Base-by-base conservation (phyloP, 306 rosid genomes). In the Prunus dulcis region DNA sequence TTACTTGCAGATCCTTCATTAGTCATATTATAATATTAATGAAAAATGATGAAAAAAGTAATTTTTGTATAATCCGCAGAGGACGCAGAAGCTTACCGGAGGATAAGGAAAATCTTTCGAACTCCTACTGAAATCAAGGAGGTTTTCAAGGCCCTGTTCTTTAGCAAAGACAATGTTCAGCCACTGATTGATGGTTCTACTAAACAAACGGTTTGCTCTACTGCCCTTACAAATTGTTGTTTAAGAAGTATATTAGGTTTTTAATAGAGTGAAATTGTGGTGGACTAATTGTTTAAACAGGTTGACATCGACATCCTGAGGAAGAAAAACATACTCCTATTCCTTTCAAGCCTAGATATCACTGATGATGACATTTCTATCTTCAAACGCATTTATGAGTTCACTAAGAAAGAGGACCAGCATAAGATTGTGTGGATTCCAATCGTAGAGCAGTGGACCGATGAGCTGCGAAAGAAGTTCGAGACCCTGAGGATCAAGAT, bases 341-440 rank as follows among this genome's bases (percentile, higher is more conserved):
- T 88, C 41, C 23, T 92, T 43, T 88, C 92, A 0, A 75, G 81
- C 12, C 81, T 92, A 3, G 92, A 92, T 58, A 78, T 92, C 22
- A 63, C 90, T 0, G 81, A 87, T 1, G 78, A 83, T 9, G 96
- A 90, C 34, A 73, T 90, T 20, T 38, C 56, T 0, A 49, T 71
- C 15, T 56, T 92, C 3, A 61, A 56, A 27, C 71, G 82, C 5
- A 63, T 90, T 6, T 68, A 90, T 55, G 89, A 89, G 4, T 4
- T 17, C 2, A 84, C 75, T 2, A 87, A 79, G 76, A 73, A 25
- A 49, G 73, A 60, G 0, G 14, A 34, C 12, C 57, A 73, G 2
- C 72, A 86, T 41, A 85, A 82, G 73, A 90, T 92, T 53, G 85
- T 92, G 6, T 92, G 97, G 94, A 17, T 89, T 62, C 92, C 91